Conservation (phyloP, 169 alveolate genomes). For the Neospora caninum region DNA sequence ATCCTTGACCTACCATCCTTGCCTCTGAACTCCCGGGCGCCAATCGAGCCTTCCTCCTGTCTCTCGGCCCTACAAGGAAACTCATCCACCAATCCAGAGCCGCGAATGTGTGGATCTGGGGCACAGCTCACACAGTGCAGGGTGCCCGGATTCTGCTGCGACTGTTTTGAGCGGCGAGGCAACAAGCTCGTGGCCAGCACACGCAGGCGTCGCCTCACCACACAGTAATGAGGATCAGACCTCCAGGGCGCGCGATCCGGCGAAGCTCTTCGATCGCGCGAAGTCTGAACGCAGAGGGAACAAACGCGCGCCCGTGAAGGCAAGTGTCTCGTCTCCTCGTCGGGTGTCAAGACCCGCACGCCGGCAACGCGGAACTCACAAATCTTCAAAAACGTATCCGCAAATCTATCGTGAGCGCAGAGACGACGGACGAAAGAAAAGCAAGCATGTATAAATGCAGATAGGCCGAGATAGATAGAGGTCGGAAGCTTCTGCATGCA, state of each 20-base stretch:
- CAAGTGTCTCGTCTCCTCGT: too few relatives aligned
- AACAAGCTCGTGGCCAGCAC: too few relatives aligned
- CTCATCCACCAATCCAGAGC: not conserved
- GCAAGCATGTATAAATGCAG: too few relatives aligned
- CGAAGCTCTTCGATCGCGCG: constrained; percentile 82
- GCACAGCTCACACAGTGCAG: too few relatives aligned
- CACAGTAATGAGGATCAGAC: constrained; percentile 86
- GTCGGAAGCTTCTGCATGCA: not conserved
- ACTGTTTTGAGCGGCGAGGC: too few relatives aligned
- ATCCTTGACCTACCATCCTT: constrained; percentile 38
- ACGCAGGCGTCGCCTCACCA: constrained; percentile 82
- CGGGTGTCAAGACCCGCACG: not conserved
- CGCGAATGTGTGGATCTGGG: not conserved
- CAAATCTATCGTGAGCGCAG: not conserved
- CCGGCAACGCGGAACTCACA: not conserved
- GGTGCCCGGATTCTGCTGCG: too few relatives aligned
- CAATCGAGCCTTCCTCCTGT: not conserved
- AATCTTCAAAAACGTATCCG: not conserved
- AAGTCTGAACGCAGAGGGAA: constrained; percentile 52
- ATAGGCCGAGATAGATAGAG: too few relatives aligned
- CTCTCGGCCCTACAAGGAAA: not conserved
- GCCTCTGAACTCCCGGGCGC: not conserved
- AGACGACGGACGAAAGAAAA: not conserved
- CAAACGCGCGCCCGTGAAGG: too few relatives aligned
- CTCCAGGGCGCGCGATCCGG: constrained; percentile 86